Evolutionary conservation across 345 rosid genomes (phyloP).

Genomic region (Citrus reticulata): DNA sequence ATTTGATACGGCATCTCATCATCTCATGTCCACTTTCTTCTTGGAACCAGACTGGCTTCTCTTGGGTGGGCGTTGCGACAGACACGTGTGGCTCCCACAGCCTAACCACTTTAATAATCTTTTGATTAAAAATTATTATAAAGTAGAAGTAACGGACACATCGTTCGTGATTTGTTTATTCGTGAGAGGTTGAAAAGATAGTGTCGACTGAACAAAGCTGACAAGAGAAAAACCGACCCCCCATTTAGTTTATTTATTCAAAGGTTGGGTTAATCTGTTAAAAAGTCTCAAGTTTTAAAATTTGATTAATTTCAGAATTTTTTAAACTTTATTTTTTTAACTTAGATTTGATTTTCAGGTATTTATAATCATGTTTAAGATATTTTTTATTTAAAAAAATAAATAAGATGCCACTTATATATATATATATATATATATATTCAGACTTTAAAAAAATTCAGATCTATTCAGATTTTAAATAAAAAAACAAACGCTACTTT

Average conservation of each 20-base stretch:
- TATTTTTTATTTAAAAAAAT: no score
- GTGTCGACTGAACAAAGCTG: no score
- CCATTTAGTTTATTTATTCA: not conserved
- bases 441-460: rapidly evolving
- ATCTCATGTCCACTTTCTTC: not conserved
- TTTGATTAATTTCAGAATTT: no score
- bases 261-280: not conserved
- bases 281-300: no score
- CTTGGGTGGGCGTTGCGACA: conserved; percentile 10
- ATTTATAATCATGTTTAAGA: no score
- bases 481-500: no score
- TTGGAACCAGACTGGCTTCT: not conserved
- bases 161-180: not conserved
- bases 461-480: rapidly evolving
- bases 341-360: no score
- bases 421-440: rapidly evolving
- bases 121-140: not conserved
- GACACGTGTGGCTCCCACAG: conserved; percentile 31
- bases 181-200: not conserved
- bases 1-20: conserved; percentile 2
- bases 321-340: no score
- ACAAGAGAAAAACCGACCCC: not conserved
- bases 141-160: conserved; percentile 1
- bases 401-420: no score
- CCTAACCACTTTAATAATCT: conserved; percentile 3